These are phyloP conservation scores for Exsudoporus floridanus DNA, from an alignment of 1,284 basidiomycete species.

Conservation along the genomic window DNA sequence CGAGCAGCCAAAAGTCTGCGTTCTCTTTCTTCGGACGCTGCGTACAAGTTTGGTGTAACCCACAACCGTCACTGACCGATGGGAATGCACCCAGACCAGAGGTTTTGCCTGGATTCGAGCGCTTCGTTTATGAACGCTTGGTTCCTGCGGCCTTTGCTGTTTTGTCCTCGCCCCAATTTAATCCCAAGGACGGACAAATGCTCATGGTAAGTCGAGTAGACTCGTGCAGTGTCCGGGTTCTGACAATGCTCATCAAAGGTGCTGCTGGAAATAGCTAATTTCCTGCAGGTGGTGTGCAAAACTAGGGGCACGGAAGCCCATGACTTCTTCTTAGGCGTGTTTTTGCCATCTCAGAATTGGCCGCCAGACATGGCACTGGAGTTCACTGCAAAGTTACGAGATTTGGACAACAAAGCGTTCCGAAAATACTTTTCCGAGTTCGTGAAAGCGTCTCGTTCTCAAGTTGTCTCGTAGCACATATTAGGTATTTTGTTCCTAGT, in stretches of 20 bases:
- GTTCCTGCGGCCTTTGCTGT: constrained; percentile 85
- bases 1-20: constrained; percentile 75
- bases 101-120: constrained; percentile 87
- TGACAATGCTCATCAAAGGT: constrained; percentile 52
- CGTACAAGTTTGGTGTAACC: constrained; percentile 78
- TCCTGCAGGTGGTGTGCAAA: constrained; percentile 79
- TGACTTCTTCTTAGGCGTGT: constrained; percentile 77
- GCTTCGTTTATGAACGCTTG: constrained; percentile 88
- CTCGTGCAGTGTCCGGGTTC: neutral
- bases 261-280: constrained; percentile 81
- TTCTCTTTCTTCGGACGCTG: constrained; percentile 80
- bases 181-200: constrained; percentile 85
- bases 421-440: constrained; percentile 89
- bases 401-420: constrained; percentile 81
- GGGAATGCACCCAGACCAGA: constrained; percentile 41
- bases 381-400: constrained; percentile 75
- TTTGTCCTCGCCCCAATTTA: constrained; percentile 78
- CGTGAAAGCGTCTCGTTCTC: constrained; percentile 65
- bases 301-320: constrained; percentile 84
- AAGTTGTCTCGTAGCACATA: constrained; percentile 46
- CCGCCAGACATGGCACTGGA: constrained; percentile 77
- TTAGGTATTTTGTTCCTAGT: constrained; percentile 1
- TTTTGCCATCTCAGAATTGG: constrained; percentile 89
- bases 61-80: constrained; percentile 39
- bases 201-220: constrained; percentile 58